phyloP scores from a whole-genome alignment of 768 basidiomycete species.

The Chiua virens region DNA sequence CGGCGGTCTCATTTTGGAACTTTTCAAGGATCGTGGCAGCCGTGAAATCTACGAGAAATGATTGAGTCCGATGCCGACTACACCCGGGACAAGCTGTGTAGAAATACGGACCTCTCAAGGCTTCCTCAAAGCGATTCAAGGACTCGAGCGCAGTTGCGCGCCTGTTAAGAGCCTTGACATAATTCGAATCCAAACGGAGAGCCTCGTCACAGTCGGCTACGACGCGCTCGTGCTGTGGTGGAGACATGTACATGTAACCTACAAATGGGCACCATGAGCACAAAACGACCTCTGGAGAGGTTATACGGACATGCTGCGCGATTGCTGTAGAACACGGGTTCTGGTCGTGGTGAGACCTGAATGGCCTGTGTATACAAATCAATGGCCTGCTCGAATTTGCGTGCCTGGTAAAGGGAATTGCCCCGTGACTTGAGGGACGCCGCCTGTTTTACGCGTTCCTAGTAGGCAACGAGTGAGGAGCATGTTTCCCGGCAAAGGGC shows the following conservation, averaged over 20 bases:
- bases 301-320: slow-evolving; percentile 82
- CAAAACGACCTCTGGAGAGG: not conserved
- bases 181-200: slow-evolving; percentile 75
- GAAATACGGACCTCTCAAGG: slow-evolving; percentile 65
- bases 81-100: not conserved
- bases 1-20: slow-evolving; percentile 80
- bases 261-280: not conserved
- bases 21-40: slow-evolving; percentile 94
- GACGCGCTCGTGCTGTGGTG: slow-evolving; percentile 80
- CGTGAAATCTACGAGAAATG: slow-evolving; percentile 70
- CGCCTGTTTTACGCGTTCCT: slow-evolving; percentile 69
- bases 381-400: slow-evolving; percentile 58
- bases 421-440: slow-evolving; percentile 68
- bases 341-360: slow-evolving; percentile 69
- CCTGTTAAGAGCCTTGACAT: slow-evolving; percentile 90
- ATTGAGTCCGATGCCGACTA: not conserved
- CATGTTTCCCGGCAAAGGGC: not conserved
- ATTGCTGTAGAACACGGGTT: slow-evolving; percentile 95
- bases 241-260: slow-evolving; percentile 92
- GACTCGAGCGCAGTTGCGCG: slow-evolving; percentile 84
- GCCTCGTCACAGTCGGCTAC: slow-evolving; percentile 89
- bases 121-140: slow-evolving; percentile 69
- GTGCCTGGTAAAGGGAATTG: slow-evolving; percentile 65
- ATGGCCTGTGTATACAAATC: slow-evolving; percentile 76
- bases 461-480: slow-evolving; percentile 12